Conservation (phyloP, 352 stramenopile genomes). For the Albugo laibachii region DNA sequence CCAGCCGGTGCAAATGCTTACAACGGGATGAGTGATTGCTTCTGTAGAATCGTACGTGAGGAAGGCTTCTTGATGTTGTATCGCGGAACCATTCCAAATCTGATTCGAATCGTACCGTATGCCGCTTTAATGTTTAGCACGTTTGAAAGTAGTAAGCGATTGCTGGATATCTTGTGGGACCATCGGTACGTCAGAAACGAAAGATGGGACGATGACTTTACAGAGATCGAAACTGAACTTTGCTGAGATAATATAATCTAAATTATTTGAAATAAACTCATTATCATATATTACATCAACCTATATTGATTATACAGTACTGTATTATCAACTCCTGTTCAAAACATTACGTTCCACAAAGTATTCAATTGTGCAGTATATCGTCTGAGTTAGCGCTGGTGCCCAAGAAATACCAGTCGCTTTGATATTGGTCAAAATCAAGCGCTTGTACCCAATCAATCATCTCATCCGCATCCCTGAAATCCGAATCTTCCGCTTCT, state of each 20-base stretch:
- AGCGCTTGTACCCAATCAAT: constrained; percentile 28
- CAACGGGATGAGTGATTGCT: constrained; percentile 55
- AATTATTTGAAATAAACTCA: too few relatives aligned
- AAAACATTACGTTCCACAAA: too few relatives aligned
- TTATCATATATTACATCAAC: too few relatives aligned
- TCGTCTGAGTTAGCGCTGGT: constrained; percentile 29
- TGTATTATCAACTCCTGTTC: too few relatives aligned
- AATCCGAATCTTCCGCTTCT: constrained; percentile 39
- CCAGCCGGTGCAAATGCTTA: constrained; percentile 20
- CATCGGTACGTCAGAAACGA: too few relatives aligned
- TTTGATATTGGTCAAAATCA: constrained; percentile 58
- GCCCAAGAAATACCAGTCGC: constrained; percentile 36
- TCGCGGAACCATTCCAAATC: constrained; percentile 53
- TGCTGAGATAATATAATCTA: too few relatives aligned
- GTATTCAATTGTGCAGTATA: neutral
- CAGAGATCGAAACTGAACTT: too few relatives aligned
- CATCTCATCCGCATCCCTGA: neutral
- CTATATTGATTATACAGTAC: too few relatives aligned
- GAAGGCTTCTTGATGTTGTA: constrained; percentile 52
- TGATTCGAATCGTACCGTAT: constrained; percentile 60
- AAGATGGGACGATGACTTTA: too few relatives aligned
- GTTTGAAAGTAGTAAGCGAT: constrained; percentile 59
- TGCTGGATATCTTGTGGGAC: neutral
- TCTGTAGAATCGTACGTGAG: constrained; percentile 40
- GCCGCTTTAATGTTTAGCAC: constrained; percentile 70